Conservation (phyloP, 176 grass and related monocot genomes). For the Musa acuminata region DNA sequence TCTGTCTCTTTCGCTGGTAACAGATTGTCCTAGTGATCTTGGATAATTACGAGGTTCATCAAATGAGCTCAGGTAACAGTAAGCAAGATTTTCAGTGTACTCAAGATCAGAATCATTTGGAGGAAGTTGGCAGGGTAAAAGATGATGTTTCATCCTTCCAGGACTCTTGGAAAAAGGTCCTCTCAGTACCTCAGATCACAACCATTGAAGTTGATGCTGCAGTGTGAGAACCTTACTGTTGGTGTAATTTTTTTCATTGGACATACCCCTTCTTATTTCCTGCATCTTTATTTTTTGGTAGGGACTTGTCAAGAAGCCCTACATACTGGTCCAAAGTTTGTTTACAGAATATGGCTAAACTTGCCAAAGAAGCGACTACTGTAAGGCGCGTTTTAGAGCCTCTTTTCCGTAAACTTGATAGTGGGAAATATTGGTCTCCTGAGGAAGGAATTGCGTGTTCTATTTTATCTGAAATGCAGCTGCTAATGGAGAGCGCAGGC, state of each 20-base stretch:
- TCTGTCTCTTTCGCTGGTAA: slow-evolving; percentile 6
- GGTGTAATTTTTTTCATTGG: not conserved
- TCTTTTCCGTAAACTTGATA: slow-evolving; percentile 74
- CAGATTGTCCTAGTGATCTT: slow-evolving; percentile 61
- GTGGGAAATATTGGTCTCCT: slow-evolving; percentile 64
- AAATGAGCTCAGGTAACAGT: slow-evolving; percentile 1
- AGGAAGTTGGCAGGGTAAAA: slow-evolving; percentile 49
- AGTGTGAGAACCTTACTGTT: slow-evolving; percentile 36
- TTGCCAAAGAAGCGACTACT: slow-evolving; percentile 83
- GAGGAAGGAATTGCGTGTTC: slow-evolving; percentile 70
- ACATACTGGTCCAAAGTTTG: slow-evolving; percentile 73
- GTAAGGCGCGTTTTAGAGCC: slow-evolving; percentile 78
- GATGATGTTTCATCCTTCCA: slow-evolving; percentile 42
- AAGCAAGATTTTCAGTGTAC: not conserved
- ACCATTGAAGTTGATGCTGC: slow-evolving; percentile 42
- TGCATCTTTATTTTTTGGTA: slow-evolving; percentile 33
- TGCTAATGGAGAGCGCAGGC: slow-evolving; percentile 80
- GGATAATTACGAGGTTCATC: slow-evolving; percentile 52
- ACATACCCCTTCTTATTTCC: slow-evolving; percentile 6
- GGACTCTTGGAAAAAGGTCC: slow-evolving; percentile 23
- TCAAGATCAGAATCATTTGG: slow-evolving; percentile 26
- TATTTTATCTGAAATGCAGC: slow-evolving; percentile 84
- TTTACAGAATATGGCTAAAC: slow-evolving; percentile 84
- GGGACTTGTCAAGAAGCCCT: slow-evolving; percentile 59
- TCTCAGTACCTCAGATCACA: slow-evolving; percentile 33